phyloP scores from a whole-genome alignment of 352 stramenopile genomes.

The Globisporangium acanthophoron region DNA sequence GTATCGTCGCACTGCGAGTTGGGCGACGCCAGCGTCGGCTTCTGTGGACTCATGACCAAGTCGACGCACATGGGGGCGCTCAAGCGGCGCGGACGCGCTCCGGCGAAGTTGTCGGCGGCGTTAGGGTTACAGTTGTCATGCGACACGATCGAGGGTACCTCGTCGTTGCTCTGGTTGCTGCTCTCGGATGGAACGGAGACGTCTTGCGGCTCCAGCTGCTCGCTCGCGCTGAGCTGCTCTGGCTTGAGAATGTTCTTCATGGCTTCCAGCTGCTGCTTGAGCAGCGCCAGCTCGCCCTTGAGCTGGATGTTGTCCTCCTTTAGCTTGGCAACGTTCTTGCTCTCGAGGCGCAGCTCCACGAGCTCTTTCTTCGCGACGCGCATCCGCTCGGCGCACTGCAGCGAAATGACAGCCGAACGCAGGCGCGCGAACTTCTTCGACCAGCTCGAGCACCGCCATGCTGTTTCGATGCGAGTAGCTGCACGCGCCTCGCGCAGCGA shows the following conservation, averaged over 20 bases:
- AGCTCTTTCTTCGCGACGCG: slow-evolving; percentile 35
- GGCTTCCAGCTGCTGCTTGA: slow-evolving; percentile 49
- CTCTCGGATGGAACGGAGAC: slow-evolving; percentile 6
- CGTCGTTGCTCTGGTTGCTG: slow-evolving; percentile 18
- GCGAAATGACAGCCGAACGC: slow-evolving; percentile 23
- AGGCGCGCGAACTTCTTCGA: slow-evolving; percentile 29
- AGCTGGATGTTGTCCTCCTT: slow-evolving; percentile 71
- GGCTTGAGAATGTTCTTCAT: slow-evolving; percentile 29
- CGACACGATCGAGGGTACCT: slow-evolving; percentile 1
- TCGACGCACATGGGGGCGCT: slow-evolving; percentile 21
- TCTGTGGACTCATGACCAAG: slow-evolving; percentile 21
- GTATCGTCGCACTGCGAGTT: slow-evolving; percentile 18
- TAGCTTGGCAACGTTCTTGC: slow-evolving; percentile 66
- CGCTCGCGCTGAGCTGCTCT: background rate
- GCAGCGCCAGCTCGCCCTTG: slow-evolving; percentile 50
- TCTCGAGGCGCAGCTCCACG: slow-evolving; percentile 47
- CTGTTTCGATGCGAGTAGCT: slow-evolving; percentile 29
- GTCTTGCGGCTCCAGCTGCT: slow-evolving; percentile 15
- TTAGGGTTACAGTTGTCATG: slow-evolving; percentile 33
- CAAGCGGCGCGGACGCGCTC: slow-evolving; percentile 4
- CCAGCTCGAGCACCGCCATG: slow-evolving; percentile 29
- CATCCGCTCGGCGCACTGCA: slow-evolving; percentile 54
- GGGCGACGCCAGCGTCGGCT: slow-evolving; percentile 30
- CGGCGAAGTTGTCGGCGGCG: slow-evolving; percentile 16
- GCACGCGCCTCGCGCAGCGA: slow-evolving; percentile 34